These are phyloP conservation scores for Termitomyces sp. DNA, from an alignment of 768 basidiomycete genomes.

Conservation along the genomic window DNA sequence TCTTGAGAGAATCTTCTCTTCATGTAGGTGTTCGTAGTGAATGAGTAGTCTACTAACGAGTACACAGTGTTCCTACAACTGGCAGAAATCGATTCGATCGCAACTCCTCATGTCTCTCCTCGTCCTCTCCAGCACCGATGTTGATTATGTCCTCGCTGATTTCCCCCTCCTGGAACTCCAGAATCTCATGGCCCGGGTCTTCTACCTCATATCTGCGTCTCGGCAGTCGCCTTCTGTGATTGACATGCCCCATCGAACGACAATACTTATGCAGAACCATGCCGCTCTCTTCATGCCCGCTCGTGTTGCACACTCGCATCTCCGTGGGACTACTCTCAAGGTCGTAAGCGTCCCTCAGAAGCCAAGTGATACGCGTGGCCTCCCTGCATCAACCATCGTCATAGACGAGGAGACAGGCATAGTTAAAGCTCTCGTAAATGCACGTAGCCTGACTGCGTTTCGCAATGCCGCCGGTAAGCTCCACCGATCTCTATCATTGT, in stretches of 20 bases:
- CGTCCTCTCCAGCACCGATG: slow-evolving; percentile 57
- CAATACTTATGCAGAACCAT: slow-evolving; percentile 47
- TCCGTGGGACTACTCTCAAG: slow-evolving; percentile 62
- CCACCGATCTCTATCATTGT: neutral
- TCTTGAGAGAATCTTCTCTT: neutral
- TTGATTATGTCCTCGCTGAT: slow-evolving; percentile 39
- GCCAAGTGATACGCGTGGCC: slow-evolving; percentile 39
- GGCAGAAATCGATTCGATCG: no score
- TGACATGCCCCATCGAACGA: slow-evolving; percentile 55
- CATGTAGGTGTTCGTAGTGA: neutral
- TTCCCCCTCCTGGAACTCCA: slow-evolving; percentile 44
- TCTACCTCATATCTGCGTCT: slow-evolving; percentile 37
- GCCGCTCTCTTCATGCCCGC: slow-evolving; percentile 83
- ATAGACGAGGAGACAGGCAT: slow-evolving; percentile 66
- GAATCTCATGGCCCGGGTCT: slow-evolving; percentile 54
- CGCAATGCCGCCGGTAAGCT: slow-evolving; percentile 72
- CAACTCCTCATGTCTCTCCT: slow-evolving; percentile 39
- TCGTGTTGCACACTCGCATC: slow-evolving; percentile 29
- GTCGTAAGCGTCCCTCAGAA: slow-evolving; percentile 69
- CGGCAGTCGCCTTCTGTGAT: slow-evolving; percentile 13
- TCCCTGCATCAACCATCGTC: slow-evolving; percentile 61
- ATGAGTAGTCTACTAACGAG: neutral
- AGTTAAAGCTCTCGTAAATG: slow-evolving; percentile 75
- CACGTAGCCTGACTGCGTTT: slow-evolving; percentile 70
- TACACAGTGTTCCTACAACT: neutral